A percentile compares a stretch with the other conserved stretches of the same genome.
Conservation (phyloP, 192 early-diverging fungal species). For the Gaertneriomyces sp. region DNA sequence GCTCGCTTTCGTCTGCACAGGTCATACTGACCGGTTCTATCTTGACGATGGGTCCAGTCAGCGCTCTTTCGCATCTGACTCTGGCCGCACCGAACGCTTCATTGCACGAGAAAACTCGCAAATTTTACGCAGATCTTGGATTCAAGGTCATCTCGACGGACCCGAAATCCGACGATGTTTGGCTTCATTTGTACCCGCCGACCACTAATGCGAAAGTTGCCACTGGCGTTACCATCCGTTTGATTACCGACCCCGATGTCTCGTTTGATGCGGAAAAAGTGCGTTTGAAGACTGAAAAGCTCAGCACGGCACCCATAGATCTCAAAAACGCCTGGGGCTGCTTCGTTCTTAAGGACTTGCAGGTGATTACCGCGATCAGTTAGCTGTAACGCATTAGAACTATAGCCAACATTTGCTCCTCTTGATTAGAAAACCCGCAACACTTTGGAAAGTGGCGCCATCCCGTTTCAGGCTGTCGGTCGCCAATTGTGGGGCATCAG, state of each 20-base stretch:
- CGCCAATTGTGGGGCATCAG: not conserved
- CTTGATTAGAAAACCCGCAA: not conserved
- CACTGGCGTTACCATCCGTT: constrained; percentile 10
- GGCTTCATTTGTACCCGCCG: constrained; percentile 58
- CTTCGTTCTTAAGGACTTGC: constrained; percentile 16
- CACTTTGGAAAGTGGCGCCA: not conserved
- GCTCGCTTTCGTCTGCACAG: no score
- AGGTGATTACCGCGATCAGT: not conserved
- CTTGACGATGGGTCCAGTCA: constrained; percentile 17
- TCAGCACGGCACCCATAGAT: not conserved
- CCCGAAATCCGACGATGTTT: constrained; percentile 33
- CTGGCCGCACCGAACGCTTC: constrained; percentile 24
- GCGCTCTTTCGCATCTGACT: constrained; percentile 38
- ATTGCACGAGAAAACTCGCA: constrained; percentile 36
- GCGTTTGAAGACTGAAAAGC: constrained; percentile 9
- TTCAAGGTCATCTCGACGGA: constrained; percentile 43
- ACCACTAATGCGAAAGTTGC: constrained; percentile 27
- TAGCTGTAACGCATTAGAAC: not conserved
- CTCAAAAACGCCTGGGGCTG: constrained; percentile 9
- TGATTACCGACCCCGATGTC: constrained; percentile 11
- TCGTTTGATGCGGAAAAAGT: constrained; percentile 14
- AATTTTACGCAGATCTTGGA: constrained; percentile 58
- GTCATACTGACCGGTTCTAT: no score
- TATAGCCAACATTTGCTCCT: not conserved
- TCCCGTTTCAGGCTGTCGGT: not conserved